A percentile compares a stretch with the other conserved stretches of the same genome.
Conservation (phyloP, 139 green algal species). For the Ulvella scutata region DNA sequence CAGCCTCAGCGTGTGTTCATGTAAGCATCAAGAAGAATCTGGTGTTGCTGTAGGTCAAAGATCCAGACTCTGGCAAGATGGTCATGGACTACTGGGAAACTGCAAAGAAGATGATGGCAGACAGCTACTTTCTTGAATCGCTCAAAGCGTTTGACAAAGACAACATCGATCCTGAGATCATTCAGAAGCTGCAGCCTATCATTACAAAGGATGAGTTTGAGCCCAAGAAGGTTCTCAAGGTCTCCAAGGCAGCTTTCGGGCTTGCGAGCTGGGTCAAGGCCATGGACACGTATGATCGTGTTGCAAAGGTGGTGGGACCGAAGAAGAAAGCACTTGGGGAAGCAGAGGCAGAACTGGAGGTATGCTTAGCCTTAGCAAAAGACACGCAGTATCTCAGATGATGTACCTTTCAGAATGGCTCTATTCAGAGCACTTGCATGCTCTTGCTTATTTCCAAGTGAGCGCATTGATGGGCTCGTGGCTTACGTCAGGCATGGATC, state of each 20-base stretch:
- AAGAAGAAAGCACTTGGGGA: slow-evolving; percentile 56
- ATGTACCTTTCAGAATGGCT: no score
- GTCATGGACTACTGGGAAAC: slow-evolving; percentile 63
- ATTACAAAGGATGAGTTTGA: slow-evolving; percentile 33
- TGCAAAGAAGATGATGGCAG: slow-evolving; percentile 37
- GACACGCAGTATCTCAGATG: no score
- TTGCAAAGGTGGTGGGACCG: slow-evolving; percentile 54
- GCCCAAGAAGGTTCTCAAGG: slow-evolving; percentile 41
- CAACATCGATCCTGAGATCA: slow-evolving; percentile 40
- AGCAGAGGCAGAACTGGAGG: slow-evolving; percentile 28
- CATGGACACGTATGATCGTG: slow-evolving; percentile 62
- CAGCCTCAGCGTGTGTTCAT: neutral
- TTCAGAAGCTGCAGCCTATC: slow-evolving; percentile 20
- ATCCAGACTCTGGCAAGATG: slow-evolving; percentile 33
- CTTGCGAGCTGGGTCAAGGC: slow-evolving; percentile 59
- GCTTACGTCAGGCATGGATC: no score
- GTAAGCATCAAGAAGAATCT: no score
- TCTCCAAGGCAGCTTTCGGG: slow-evolving; percentile 45
- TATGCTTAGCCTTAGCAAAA: neutral
- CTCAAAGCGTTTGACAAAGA: slow-evolving; percentile 71
- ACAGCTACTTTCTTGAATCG: slow-evolving; percentile 50
- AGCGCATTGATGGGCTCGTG: no score
- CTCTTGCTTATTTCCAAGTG: no score
- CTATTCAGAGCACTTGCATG: neutral
- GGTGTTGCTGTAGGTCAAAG: slow-evolving; percentile 8